Evolutionary conservation across 345 rosid genomes (phyloP).

Genomic region (Citrus maxima): DNA sequence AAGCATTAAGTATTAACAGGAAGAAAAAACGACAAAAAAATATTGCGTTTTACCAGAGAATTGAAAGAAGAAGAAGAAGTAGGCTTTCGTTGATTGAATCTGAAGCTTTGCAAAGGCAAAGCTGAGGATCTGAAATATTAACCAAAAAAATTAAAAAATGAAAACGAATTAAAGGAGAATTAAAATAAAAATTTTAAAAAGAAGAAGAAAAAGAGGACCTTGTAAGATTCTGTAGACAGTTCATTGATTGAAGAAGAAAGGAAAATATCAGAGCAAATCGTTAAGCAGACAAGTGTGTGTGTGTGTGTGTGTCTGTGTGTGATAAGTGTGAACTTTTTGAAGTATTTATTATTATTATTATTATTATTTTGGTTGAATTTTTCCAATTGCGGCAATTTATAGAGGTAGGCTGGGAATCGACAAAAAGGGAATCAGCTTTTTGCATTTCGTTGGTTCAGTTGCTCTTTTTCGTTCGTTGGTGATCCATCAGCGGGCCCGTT

Average conservation of each 20-base stretch:
- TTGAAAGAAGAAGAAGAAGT: slow-evolving; percentile 30
- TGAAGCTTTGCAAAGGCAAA: slow-evolving; percentile 44
- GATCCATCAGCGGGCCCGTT: background rate
- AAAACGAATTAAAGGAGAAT: background rate
- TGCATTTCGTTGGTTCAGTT: background rate
- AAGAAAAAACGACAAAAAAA: background rate
- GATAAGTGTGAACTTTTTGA: background rate
- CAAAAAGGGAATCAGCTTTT: slow-evolving; percentile 17
- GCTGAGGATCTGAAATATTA: slow-evolving; percentile 46
- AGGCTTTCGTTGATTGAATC: slow-evolving; percentile 32
- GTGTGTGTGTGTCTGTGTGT: too few species aligned
- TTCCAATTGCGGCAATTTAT: background rate
- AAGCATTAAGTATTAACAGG: background rate
- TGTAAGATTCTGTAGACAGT: slow-evolving; percentile 57
- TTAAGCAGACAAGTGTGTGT: background rate
- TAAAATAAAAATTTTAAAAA: background rate
- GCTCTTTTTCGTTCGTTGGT: background rate
- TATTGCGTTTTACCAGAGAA: slow-evolving; percentile 20
- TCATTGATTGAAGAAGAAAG: slow-evolving; percentile 33
- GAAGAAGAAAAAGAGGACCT: slow-evolving; percentile 29
- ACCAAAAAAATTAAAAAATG: background rate
- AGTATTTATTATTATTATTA: too few species aligned
- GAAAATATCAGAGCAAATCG: slow-evolving; percentile 6
- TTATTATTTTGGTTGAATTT: too few species aligned
- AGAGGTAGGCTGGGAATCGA: background rate